Conservation (phyloP, 768 basidiomycete genomes). For the Boletus rufocinnamomeus region DNA sequence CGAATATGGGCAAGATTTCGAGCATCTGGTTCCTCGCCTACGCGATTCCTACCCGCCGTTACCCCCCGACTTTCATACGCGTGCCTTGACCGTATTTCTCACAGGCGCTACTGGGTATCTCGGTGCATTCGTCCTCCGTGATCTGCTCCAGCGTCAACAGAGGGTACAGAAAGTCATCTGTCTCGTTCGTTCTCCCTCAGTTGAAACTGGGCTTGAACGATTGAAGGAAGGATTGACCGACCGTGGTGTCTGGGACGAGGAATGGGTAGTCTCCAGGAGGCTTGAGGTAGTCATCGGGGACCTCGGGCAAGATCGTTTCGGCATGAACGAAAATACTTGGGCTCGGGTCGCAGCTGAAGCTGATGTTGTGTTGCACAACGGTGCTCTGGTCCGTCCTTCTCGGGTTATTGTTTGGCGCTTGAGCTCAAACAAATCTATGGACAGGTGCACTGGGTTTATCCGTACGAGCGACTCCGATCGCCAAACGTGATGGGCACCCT, state of each 20-base stretch:
- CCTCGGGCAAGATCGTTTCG: slow-evolving; percentile 73
- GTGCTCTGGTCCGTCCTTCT: slow-evolving; percentile 79
- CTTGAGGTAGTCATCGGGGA: slow-evolving; percentile 87
- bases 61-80: slow-evolving; percentile 53
- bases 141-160: slow-evolving; percentile 64
- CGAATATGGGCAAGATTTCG: slow-evolving; percentile 81
- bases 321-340: slow-evolving; percentile 69
- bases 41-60: slow-evolving; percentile 61
- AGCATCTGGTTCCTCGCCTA: slow-evolving; percentile 58
- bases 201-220: slow-evolving; percentile 64
- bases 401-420: background rate
- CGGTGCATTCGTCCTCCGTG: slow-evolving; percentile 86
- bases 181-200: slow-evolving; percentile 75
- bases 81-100: slow-evolving; percentile 78
- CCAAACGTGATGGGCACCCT: slow-evolving; percentile 94
- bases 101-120: slow-evolving; percentile 98
- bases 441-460: slow-evolving; percentile 98
- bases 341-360: slow-evolving; percentile 63
- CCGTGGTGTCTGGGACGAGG: slow-evolving; percentile 86
- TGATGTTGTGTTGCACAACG: slow-evolving; percentile 91
- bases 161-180: slow-evolving; percentile 87
- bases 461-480: slow-evolving; percentile 88
- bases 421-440: background rate
- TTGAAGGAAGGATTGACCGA: slow-evolving; percentile 72
- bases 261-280: slow-evolving; percentile 67